Base-by-base conservation (phyloP, 176 grass and related monocot species). In the Oropetium thomaeum region DNA sequence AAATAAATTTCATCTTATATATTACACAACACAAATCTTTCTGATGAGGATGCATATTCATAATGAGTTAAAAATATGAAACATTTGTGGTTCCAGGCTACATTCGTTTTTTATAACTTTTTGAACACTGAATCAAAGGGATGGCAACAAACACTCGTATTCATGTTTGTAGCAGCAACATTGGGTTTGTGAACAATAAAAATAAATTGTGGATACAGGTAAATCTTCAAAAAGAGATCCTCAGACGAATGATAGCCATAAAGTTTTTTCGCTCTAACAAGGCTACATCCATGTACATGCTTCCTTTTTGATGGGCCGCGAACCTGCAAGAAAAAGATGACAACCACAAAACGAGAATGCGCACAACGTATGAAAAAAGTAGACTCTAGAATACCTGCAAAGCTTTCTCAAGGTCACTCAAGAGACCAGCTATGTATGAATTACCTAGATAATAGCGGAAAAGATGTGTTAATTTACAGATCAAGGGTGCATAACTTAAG, bases 201-300 rank as follows among this genome's bases (percentile, higher is more conserved):
- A 48, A 59, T 11, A 77, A 73, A 78, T 53, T 51, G 28, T 81
- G 95, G 95, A 97, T 97, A 97, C 95, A 97, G 70, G 69, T 87
- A 93, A 34, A 97, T 97, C 71, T 97, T 97, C 61, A 97, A 43
- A 78, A 97, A 97, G 67, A 93, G 30, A 28, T 93, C 91, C 74
- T 97, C 95, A 3, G 60, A 85, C 10, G 67, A 84, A 85, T 91
- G 87, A 82, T 85, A 97, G 4, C 95, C 95, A 78, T 97, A 97
- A 60, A 97, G 59, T 42, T 86, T 93, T 64, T 97, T 97, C 42
- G 91, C 95, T 82, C 91, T 87, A 89, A 93, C 95, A 83, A 97
- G 88, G 67, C 16, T 87, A 87, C 71, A 97, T 68, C 95, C 90
- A 92, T 98, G 95, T 55, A 98, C 80, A 45, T 93, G 86, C 85